A percentile compares a stretch with the other conserved stretches of the same genome.
These are phyloP conservation scores for Pogostemon cablin DNA, from an alignment of 257 asterid genomes.

Conservation along the genomic window DNA sequence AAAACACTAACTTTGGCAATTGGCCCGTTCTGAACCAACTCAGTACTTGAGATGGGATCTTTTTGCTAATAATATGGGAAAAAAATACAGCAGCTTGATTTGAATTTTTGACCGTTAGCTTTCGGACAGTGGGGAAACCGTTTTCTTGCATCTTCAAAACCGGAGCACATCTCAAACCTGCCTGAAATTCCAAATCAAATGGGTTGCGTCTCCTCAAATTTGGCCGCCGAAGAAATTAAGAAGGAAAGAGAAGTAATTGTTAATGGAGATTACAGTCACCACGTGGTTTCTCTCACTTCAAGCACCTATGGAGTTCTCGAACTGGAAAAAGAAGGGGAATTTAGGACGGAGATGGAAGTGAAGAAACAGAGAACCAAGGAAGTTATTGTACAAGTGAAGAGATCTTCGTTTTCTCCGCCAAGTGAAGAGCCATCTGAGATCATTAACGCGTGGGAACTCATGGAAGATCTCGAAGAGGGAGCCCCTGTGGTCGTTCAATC, in stretches of 20 bases:
- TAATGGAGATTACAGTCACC: constrained; percentile 49
- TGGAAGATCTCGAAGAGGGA: constrained; percentile 90
- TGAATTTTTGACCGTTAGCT: constrained; percentile 81
- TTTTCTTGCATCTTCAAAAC: constrained; percentile 37
- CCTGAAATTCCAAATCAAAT: constrained; percentile 43
- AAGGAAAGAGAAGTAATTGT: constrained; percentile 38
- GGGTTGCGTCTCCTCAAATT: constrained; percentile 89
- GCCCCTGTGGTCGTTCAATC: constrained; percentile 38
- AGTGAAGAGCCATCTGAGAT: constrained; percentile 65
- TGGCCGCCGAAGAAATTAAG: constrained; percentile 44
- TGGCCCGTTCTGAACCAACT: too few relatives aligned
- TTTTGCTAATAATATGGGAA: too few relatives aligned
- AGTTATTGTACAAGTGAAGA: constrained; percentile 36
- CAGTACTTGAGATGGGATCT: too few relatives aligned
- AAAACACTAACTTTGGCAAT: too few relatives aligned
- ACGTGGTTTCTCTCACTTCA: constrained; percentile 90
- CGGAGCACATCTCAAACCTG: constrained; percentile 30
- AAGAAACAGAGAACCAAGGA: constrained; percentile 29
- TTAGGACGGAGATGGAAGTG: constrained; percentile 16
- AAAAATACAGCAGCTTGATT: constrained; percentile 29
- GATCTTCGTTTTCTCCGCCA: constrained; percentile 40
- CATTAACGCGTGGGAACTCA: constrained; percentile 90
- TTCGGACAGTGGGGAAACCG: constrained; percentile 52
- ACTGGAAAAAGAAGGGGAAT: constrained; percentile 52
- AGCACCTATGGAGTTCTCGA: constrained; percentile 78